Percentiles rank a stretch among this genome's conserved stretches.
Evolutionary conservation across 2,329 filamentous ascomycete species (phyloP).

Genomic region (Elsinoe necatrix): DNA sequence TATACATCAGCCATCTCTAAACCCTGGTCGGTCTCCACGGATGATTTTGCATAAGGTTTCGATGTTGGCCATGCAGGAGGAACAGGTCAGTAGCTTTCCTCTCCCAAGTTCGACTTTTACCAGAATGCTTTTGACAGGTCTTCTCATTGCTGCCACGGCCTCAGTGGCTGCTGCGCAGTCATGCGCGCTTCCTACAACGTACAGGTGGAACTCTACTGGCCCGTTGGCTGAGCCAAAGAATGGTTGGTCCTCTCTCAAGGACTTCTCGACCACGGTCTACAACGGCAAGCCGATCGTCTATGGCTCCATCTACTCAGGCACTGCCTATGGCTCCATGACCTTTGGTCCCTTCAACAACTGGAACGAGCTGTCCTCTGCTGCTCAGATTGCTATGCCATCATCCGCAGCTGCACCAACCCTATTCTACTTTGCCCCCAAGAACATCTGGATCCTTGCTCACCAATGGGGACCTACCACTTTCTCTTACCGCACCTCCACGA

Average conservation of each 20-base stretch:
- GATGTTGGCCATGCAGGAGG: neutral
- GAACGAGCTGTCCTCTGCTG: conserved; percentile 42
- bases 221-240: conserved; percentile 45
- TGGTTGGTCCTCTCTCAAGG: conserved; percentile 53
- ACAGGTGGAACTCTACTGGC: conserved; percentile 47
- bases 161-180: conserved; percentile 16
- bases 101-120: neutral
- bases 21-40: neutral
- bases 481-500: conserved; percentile 50
- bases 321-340: conserved; percentile 49
- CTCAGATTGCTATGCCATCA: conserved; percentile 44
- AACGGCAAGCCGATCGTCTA: conserved; percentile 56
- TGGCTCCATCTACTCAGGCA: conserved; percentile 41
- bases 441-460: conserved; percentile 56
- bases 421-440: conserved; percentile 55
- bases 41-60: neutral
- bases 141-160: conserved; percentile 15
- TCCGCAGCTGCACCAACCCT: conserved; percentile 51
- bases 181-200: conserved; percentile 48
- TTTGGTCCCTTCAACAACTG: conserved; percentile 50
- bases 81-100: neutral
- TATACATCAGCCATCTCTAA: neutral
- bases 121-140: neutral
- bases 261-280: conserved; percentile 50
- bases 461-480: conserved; percentile 56